A percentile compares a stretch with the other conserved stretches of the same genome.
Evolutionary conservation across 1,284 basidiomycete species (phyloP).

Genomic region (Cutaneotrichosporon mucoides): DNA sequence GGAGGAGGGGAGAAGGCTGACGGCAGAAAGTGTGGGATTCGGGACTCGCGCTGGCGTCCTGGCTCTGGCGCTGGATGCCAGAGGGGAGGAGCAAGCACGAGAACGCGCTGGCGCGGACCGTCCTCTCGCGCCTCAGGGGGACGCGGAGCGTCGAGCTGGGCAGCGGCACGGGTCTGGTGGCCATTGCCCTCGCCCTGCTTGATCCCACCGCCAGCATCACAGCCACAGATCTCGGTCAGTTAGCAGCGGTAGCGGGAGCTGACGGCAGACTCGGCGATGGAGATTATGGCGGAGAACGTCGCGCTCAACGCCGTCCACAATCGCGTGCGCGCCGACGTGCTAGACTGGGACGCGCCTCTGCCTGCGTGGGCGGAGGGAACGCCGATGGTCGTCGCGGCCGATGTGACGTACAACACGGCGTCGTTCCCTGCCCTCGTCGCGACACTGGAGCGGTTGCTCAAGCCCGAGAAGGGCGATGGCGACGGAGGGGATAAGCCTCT

Average conservation of each 20-base stretch:
- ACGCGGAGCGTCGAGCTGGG: constrained; percentile 53
- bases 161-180: constrained; percentile 74
- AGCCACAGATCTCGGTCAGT: constrained; percentile 69
- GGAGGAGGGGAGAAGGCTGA: background rate
- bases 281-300: constrained; percentile 69
- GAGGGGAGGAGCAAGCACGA: background rate
- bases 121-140: constrained; percentile 5
- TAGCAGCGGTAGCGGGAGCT: background rate
- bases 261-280: constrained; percentile 67
- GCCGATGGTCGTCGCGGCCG: constrained; percentile 56
- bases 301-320: constrained; percentile 50
- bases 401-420: constrained; percentile 81
- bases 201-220: constrained; percentile 16
- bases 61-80: constrained; percentile 53
- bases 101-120: constrained; percentile 3
- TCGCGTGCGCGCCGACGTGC: constrained; percentile 49
- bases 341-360: constrained; percentile 70
- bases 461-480: background rate
- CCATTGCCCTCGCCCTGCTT: constrained; percentile 60
- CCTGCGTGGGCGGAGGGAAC: constrained; percentile 37
- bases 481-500: constrained; percentile 11
- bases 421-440: constrained; percentile 59
- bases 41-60: constrained; percentile 71
- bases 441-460: constrained; percentile 36
- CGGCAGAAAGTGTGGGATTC: constrained; percentile 87